phyloP scores from a whole-genome alignment of 2,329 filamentous ascomycete genomes.

The Sclerotinia spermophila region DNA sequence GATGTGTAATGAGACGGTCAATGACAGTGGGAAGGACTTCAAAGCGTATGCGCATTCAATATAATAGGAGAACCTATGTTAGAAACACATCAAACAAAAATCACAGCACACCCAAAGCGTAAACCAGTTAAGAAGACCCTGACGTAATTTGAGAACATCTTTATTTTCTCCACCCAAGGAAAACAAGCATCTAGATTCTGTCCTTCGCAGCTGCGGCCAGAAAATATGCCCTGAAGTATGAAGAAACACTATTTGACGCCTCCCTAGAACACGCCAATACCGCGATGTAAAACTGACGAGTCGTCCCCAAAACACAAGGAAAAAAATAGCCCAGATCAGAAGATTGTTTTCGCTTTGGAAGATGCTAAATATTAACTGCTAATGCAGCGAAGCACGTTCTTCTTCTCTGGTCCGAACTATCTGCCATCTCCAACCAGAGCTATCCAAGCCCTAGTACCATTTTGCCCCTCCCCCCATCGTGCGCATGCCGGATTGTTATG shows the following conservation, averaged over 20 bases:
- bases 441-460: slow-evolving; percentile 6
- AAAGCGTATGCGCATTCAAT: not conserved
- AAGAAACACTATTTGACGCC: slow-evolving; percentile 29
- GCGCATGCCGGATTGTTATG: not conserved
- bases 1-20: not conserved
- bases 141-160: not conserved
- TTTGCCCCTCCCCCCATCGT: not conserved
- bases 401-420: not conserved
- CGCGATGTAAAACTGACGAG: slow-evolving; percentile 21
- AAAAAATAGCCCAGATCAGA: slow-evolving; percentile 21
- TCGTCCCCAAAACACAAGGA: slow-evolving; percentile 18
- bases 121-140: not conserved
- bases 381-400: slow-evolving; percentile 3
- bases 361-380: slow-evolving; percentile 10
- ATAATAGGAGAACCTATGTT: not conserved
- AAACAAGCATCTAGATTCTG: slow-evolving; percentile 21
- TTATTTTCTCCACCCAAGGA: slow-evolving; percentile 1
- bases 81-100: not conserved
- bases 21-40: not conserved
- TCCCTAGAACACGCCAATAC: slow-evolving; percentile 31
- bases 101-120: not conserved
- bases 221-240: slow-evolving; percentile 23
- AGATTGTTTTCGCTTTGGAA: slow-evolving; percentile 17
- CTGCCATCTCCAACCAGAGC: slow-evolving; percentile 1
- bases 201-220: slow-evolving; percentile 1